These are phyloP conservation scores for Cyanidium caldarium DNA, from an alignment of 23 red algal genomes.

Conservation along the genomic window DNA sequence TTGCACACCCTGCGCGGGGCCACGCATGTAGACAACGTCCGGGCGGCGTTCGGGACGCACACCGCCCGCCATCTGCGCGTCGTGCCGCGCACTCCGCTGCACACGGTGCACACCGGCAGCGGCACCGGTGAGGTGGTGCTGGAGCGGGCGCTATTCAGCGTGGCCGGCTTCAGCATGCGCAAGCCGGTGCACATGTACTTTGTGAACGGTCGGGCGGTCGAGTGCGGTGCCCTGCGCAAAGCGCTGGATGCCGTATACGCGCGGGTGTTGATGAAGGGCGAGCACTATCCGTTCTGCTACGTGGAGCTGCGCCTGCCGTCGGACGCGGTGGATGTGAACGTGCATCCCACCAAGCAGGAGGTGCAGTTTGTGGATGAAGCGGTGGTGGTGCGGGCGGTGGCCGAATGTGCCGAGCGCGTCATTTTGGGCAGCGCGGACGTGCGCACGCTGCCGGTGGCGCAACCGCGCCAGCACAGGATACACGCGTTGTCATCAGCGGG, in stretches of 20 bases:
- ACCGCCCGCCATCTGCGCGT: constrained; percentile 25
- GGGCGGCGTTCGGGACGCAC: constrained; percentile 36
- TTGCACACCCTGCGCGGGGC: neutral
- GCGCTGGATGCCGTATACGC: constrained; percentile 43
- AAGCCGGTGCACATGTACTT: constrained; percentile 51
- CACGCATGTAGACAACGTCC: constrained; percentile 34
- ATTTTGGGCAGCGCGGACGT: neutral
- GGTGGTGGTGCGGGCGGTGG: constrained; percentile 15
- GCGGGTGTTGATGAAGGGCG: constrained; percentile 33
- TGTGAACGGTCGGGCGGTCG: constrained; percentile 79
- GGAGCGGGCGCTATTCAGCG: neutral
- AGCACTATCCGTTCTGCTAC: constrained; percentile 50
- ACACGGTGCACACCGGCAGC: neutral
- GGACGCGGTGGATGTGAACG: constrained; percentile 63
- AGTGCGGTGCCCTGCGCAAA: constrained; percentile 45
- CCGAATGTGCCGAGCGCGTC: neutral
- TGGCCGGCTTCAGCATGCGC: constrained; percentile 29
- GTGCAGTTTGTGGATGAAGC: constrained; percentile 64
- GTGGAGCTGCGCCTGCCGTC: constrained; percentile 40
- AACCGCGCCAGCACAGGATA: neutral
- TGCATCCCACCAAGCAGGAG: constrained; percentile 91
- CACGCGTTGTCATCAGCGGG: neutral
- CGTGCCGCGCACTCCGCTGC: neutral
- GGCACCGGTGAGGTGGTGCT: neutral
- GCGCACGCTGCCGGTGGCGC: neutral